Evolutionary conservation across 306 rosid genomes (phyloP), one percentile per base, ranked within the genome.

Genomic region (Castanea crenata): DNA sequence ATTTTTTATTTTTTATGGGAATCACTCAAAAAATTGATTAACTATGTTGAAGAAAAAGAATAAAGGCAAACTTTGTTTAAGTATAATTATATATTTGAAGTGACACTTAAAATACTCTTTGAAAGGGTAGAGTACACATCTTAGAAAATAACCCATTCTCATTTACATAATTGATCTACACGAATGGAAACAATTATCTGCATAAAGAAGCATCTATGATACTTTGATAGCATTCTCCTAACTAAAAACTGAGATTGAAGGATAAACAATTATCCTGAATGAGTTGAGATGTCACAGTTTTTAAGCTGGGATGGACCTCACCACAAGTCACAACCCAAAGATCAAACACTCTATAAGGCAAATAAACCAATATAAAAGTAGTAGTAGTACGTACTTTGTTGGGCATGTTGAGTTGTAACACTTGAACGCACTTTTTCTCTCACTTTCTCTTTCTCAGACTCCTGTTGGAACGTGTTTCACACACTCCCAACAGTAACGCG

Each of bases 401-500:
- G 2, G 69, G 41, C 69, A 63, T 27, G 69, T 29, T 63, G 5
- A 29, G 46, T 41, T 8, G 12, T 8, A 41, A 41, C 46, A 8
- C 46, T 8, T 2, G 46, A 41, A 41, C 11, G 8, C 11, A 8
- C 46, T 41, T 41, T 41, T 8, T 41, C 46, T 11, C 16, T 49
- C 70, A 31, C n/a, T 19, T 31, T 18, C 18, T 29, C n/a, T 19
- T 31, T 18, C 18, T 15, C 44, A 64, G 51, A 34, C 25, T 34
- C 16, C 71, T 34, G 51, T 35, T 19, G 72, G 29, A n/a, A 35
- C 55, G 76, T 79, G 80, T 3, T 0, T 0, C 13, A 3, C 64
- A 77, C 81, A 32, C 65, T 16, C 78, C 12, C 8, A 12, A 23
- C 54, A 49, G 32, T 6, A 34, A 88, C 86, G 90, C 89, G 88